Evolutionary conservation across 192 early-diverging fungal species (phyloP).

Genomic region (Chytriomyces confervae): DNA sequence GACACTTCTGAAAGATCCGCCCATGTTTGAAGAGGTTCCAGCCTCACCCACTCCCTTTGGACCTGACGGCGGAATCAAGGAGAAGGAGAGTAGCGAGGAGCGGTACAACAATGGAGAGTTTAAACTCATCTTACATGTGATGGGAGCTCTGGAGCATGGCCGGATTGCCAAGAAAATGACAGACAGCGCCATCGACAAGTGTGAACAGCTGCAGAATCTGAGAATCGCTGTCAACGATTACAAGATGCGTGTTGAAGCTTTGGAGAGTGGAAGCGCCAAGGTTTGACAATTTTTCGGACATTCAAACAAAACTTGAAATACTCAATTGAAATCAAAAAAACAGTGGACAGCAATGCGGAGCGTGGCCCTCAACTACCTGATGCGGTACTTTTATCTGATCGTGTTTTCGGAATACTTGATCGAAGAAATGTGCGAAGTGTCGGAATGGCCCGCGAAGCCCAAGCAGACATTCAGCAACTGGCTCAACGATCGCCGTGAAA

Average conservation of each 20-base stretch:
- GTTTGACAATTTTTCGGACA: not conserved
- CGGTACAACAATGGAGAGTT: conserved; percentile 64
- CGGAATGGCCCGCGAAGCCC: conserved; percentile 32
- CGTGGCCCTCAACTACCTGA: conserved; percentile 62
- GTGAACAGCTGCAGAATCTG: conserved; percentile 73
- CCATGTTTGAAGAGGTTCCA: conserved; percentile 10
- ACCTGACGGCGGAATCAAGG: conserved; percentile 16
- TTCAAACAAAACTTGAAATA: too few species aligned
- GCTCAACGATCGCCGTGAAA: conserved; percentile 64
- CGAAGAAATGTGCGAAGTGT: conserved; percentile 43
- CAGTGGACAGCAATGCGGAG: conserved; percentile 47
- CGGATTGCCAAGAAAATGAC: conserved; percentile 65
- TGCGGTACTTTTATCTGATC: conserved; percentile 70
- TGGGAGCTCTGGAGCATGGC: conserved; percentile 65
- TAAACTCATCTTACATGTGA: conserved; percentile 60
- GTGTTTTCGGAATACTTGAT: conserved; percentile 71
- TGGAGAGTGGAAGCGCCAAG: conserved; percentile 38
- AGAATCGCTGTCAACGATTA: conserved; percentile 65
- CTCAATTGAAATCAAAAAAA: too few species aligned
- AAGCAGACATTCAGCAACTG: conserved; percentile 55
- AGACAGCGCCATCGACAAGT: conserved; percentile 66
- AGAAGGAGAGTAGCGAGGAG: conserved; percentile 18
- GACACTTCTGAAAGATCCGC: conserved; percentile 11
- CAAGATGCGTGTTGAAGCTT: conserved; percentile 56
- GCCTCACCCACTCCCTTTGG: conserved; percentile 16